Evolutionary conservation across 169 alveolate species (phyloP), one percentile per base, ranked within the genome.

Genomic region (Cryptosporidium sp.): DNA sequence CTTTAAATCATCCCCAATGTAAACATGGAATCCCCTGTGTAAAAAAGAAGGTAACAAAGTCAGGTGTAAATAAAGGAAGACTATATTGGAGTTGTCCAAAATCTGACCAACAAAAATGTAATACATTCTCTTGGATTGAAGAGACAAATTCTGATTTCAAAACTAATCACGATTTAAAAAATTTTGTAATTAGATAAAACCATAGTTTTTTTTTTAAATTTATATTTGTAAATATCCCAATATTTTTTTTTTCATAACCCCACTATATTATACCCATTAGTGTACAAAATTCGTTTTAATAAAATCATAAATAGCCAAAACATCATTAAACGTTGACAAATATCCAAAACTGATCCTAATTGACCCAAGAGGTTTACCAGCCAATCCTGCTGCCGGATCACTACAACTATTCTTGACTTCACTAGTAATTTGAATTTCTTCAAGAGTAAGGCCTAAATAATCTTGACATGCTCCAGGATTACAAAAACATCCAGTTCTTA

Each of bases 391-490:
- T n/a, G 69, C 56, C 12, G 92, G 92, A 52, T 86, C 94, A 21
- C 91, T 71, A 58, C 94, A 91, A 39, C 84, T 69, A 18, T 85
- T 72, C 42, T 92, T 73, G 35, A 58, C 75, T 58, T 84, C 91
- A 45, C 91, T 80, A 1, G 91, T 72, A 8, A 61, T 45, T 21
- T 85, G 69, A 23, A 92, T 92, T 56, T 92, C 94, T 23, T 72
- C 93, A 3, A 85, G 68, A 2, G 92, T 61, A 23, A 92, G 69
- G 10, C 85, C 91, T 35, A 92, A 72, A 39, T 29, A 85, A 44
- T 89, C 93, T 89, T 92, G 94, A 62, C 94, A 89, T 29, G 86
- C 94, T 9, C 94, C 94, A 14, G 94, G 94, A 70, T 92, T 92
- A 68, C 94, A 92, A 85, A 92, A 92, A 75, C 93, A 92, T 2